A percentile compares a stretch with the other conserved stretches of the same genome.
Evolutionary conservation across 163 green algal species (phyloP).

Genomic region (Scenedesmus sp.): DNA sequence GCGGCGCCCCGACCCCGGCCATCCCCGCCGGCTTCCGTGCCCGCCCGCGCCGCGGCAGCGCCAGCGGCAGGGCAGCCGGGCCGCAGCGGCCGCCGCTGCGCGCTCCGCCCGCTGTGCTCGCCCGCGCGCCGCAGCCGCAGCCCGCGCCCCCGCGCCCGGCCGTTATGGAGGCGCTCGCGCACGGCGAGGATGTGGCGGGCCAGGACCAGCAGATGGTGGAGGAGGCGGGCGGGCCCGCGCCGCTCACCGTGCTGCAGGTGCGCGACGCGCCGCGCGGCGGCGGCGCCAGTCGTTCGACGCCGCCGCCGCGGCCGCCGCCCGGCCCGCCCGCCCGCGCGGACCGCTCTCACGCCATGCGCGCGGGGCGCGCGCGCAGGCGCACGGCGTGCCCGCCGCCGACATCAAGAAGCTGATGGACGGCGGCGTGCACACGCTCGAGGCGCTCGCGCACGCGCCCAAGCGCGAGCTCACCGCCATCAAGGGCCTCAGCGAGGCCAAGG

Average conservation of each 20-base stretch:
- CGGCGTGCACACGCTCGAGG: slow-evolving; percentile 86
- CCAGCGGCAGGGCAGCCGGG: too few relatives aligned
- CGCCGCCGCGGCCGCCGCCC: too few relatives aligned
- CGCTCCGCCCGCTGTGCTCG: slow-evolving; percentile 8
- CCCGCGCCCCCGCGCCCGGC: too few relatives aligned
- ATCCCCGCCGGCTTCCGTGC: too few relatives aligned
- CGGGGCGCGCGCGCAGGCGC: slow-evolving; percentile 40
- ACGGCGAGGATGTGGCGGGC: slow-evolving; percentile 26
- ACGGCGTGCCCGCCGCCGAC: slow-evolving; percentile 73
- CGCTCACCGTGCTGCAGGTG: slow-evolving; percentile 44
- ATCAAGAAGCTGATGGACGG: slow-evolving; percentile 98
- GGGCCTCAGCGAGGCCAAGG: slow-evolving; percentile 96
- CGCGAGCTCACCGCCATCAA: slow-evolving; percentile 93
- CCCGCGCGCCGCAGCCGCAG: not conserved
- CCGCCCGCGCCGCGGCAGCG: too few relatives aligned
- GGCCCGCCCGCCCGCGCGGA: too few relatives aligned
- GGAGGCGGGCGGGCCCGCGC: slow-evolving; percentile 18
- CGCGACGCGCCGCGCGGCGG: too few relatives aligned
- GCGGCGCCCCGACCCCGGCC: too few relatives aligned
- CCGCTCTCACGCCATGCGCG: too few relatives aligned
- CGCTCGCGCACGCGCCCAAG: slow-evolving; percentile 83
- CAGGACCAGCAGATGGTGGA: slow-evolving; percentile 43
- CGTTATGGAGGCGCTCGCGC: slow-evolving; percentile 39
- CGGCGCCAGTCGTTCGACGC: too few relatives aligned
- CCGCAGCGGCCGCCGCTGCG: not conserved